Conservation (phyloP, 164 flowering plant species). For the Magnolia kwangsiensis region DNA sequence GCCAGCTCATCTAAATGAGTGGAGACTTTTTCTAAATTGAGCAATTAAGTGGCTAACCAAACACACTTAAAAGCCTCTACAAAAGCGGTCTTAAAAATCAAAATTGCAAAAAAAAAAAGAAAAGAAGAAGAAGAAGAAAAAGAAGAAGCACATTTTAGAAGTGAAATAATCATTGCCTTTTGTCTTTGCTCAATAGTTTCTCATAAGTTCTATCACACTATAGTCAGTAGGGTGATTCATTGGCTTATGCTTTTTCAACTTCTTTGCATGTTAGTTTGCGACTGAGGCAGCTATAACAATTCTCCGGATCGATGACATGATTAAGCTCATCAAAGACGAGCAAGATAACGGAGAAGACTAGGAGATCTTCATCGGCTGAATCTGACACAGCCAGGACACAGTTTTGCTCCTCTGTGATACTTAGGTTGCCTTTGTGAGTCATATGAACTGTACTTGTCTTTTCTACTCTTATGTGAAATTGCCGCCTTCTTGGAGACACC, state of each 20-base stretch:
- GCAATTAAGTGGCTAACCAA: too few relatives aligned
- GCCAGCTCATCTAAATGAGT: too few relatives aligned
- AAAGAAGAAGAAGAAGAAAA: too few relatives aligned
- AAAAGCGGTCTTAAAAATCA: too few relatives aligned
- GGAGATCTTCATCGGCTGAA: background rate
- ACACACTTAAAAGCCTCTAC: too few relatives aligned
- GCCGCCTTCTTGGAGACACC: background rate
- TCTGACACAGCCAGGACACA: background rate
- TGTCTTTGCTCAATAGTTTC: too few relatives aligned
- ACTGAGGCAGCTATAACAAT: slow-evolving; percentile 99
- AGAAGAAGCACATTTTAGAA: too few relatives aligned
- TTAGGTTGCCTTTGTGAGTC: background rate
- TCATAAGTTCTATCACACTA: background rate
- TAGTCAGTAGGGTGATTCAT: background rate
- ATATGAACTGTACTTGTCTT: background rate
- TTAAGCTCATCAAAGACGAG: slow-evolving; percentile 88
- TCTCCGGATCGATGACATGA: slow-evolving; percentile 97
- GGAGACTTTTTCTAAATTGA: too few relatives aligned
- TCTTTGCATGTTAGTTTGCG: slow-evolving; percentile 62
- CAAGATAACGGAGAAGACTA: slow-evolving; percentile 38
- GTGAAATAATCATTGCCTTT: too few relatives aligned
- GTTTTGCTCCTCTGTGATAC: background rate
- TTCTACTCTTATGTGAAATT: too few relatives aligned
- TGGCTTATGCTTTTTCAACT: background rate
- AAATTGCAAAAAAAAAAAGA: too few relatives aligned